Evolutionary conservation across 495 filamentous ascomycete genomes (phyloP).

Genomic region (Hypoxylon trugodes): DNA sequence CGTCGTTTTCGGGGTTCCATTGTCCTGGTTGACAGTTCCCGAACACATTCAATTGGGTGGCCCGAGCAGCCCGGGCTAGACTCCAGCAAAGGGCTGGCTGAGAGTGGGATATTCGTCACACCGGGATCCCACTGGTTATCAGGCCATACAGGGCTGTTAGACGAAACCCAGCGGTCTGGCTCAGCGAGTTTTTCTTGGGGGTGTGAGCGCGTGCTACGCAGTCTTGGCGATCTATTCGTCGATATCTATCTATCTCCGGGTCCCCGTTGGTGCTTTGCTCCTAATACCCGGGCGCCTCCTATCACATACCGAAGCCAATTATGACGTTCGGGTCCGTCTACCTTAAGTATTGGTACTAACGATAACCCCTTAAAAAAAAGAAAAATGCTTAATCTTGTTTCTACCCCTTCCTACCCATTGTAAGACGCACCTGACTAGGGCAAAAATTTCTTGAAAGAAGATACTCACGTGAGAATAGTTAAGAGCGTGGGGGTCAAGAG

Average conservation of each 20-base stretch:
- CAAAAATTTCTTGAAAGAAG: constrained; percentile 5
- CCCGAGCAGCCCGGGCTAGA: constrained; percentile 22
- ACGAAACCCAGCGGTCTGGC: constrained; percentile 28
- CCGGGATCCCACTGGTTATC: constrained; percentile 5
- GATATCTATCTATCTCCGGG: constrained; percentile 1
- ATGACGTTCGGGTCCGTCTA: not conserved
- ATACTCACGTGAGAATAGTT: constrained; percentile 29
- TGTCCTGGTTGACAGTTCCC: constrained; percentile 8
- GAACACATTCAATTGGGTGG: constrained; percentile 10
- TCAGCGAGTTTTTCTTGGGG: constrained; percentile 13
- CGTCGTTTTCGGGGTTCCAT: constrained; percentile 21
- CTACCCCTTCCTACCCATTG: constrained; percentile 6
- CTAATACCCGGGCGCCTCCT: constrained; percentile 8
- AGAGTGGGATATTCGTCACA: constrained; percentile 6
- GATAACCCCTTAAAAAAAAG: not conserved
- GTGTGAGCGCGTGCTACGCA: constrained; percentile 17
- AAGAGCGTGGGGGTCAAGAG: constrained; percentile 36
- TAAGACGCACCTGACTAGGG: constrained; percentile 19
- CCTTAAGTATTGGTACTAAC: not conserved
- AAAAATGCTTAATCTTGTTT: not conserved
- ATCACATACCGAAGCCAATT: constrained; percentile 1
- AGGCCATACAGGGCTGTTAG: constrained; percentile 17
- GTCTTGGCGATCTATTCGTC: constrained; percentile 27
- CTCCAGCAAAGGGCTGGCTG: not conserved
- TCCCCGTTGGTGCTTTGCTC: constrained; percentile 8